These are phyloP conservation scores for Westerdykella aurantiaca DNA, from an alignment of 2,329 filamentous ascomycete species.

Conservation along the genomic window DNA sequence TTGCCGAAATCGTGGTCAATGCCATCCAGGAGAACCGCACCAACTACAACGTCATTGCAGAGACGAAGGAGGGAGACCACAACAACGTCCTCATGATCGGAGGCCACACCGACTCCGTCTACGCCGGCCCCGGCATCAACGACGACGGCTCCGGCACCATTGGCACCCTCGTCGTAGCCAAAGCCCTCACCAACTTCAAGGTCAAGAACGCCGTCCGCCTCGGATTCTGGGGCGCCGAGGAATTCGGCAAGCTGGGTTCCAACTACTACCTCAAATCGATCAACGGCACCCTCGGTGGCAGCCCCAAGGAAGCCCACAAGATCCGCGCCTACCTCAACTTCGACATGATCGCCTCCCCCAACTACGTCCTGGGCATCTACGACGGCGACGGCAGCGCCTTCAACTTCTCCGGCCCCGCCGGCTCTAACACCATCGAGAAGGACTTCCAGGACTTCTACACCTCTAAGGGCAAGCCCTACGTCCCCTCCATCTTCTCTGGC, in stretches of 20 bases:
- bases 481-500: conserved; percentile 34
- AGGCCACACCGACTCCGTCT: conserved; percentile 39
- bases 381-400: conserved; percentile 36
- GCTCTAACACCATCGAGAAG: conserved; percentile 32
- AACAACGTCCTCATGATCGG: conserved; percentile 38
- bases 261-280: conserved; percentile 36
- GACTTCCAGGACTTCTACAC: conserved; percentile 35
- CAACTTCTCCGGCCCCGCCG: conserved; percentile 34
- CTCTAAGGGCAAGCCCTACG: conserved; percentile 24
- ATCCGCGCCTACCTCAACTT: conserved; percentile 41
- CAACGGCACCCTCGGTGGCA: conserved; percentile 27
- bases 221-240: conserved; percentile 39
- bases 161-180: conserved; percentile 35
- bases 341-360: conserved; percentile 40
- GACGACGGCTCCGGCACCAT: conserved; percentile 40
- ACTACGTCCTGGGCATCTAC: conserved; percentile 38
- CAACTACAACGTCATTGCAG: conserved; percentile 38
- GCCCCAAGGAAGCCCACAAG: conserved; percentile 29
- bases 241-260: conserved; percentile 37
- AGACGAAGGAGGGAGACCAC: conserved; percentile 38
- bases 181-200: conserved; percentile 36
- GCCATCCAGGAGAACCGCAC: conserved; percentile 43
- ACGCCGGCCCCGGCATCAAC: conserved; percentile 41
- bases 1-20: conserved; percentile 36
- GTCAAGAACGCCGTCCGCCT: conserved; percentile 39